These are phyloP conservation scores for Candida dubliniensis DNA, from an alignment of 1,139 yeast genomes.

Conservation along the genomic window DNA sequence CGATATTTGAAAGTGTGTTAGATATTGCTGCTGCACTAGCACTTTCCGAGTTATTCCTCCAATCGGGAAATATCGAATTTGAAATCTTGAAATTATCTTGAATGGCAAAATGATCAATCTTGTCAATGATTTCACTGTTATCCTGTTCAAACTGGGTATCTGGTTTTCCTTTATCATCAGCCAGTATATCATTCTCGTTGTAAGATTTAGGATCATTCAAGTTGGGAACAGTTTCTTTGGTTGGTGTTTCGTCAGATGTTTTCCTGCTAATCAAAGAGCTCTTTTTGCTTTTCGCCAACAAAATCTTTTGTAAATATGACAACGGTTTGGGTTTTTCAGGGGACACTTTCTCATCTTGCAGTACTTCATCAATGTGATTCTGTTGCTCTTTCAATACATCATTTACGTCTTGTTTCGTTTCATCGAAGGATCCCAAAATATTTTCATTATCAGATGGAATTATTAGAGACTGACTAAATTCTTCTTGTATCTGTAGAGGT, in stretches of 20 bases:
- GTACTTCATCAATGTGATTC: not conserved
- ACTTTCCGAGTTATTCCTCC: not conserved
- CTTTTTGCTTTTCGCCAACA: constrained; percentile 9
- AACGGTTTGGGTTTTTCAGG: constrained; percentile 11
- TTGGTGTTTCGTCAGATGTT: not conserved
- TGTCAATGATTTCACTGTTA: not conserved
- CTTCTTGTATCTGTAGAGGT: constrained; percentile 9
- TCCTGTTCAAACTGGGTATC: not conserved
- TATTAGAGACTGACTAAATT: constrained; percentile 4
- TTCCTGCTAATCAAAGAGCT: not conserved
- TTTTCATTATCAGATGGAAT: constrained; percentile 5
- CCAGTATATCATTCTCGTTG: too few species aligned
- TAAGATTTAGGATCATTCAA: too few species aligned
- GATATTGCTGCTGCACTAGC: too few species aligned
- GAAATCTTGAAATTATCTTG: not conserved
- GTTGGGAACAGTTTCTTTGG: not conserved
- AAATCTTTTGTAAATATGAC: constrained; percentile 31
- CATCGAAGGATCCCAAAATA: constrained; percentile 4
- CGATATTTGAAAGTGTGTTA: too few species aligned
- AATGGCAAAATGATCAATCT: constrained; percentile 1
- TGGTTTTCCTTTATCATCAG: not conserved
- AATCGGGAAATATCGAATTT: not conserved
- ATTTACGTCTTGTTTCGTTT: not conserved
- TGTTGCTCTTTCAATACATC: not conserved
- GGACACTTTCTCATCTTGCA: not conserved